These are phyloP conservation scores for Pontederia paniculata DNA, from an alignment of 176 grass and related monocot genomes.

Conservation along the genomic window DNA sequence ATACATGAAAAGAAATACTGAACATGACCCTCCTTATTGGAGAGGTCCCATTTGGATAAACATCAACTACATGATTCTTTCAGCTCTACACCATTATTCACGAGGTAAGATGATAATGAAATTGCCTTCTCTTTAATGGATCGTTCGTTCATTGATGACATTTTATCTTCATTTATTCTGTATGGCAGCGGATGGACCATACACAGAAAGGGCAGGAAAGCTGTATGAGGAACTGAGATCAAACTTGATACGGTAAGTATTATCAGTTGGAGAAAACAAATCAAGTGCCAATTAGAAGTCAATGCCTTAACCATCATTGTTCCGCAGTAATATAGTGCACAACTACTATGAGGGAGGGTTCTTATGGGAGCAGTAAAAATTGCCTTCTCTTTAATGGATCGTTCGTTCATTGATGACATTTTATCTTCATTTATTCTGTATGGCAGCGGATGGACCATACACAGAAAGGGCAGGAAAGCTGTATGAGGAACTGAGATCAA, in stretches of 20 bases:
- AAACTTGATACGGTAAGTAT: conserved; percentile 76
- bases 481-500: conserved; percentile 65
- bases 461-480: conserved; percentile 35
- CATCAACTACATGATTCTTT: conserved; percentile 98
- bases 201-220: conserved; percentile 37
- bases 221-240: conserved; percentile 64
- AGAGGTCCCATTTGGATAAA: conserved; percentile 99
- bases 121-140: background rate
- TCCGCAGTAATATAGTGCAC: conserved; percentile 59
- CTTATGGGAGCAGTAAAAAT: conserved; percentile 97
- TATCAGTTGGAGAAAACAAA: background rate
- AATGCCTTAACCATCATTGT: background rate
- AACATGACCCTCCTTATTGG: conserved; percentile 92
- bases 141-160: background rate
- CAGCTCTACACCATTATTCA: conserved; percentile 68
- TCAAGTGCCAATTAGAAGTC: background rate
- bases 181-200: conserved; percentile 63
- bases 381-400: too few relatives aligned
- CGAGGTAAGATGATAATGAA: conserved; percentile 33
- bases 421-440: background rate
- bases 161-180: background rate
- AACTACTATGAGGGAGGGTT: conserved; percentile 74
- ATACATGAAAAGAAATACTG: conserved; percentile 90
- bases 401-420: background rate
- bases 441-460: conserved; percentile 74